Conservation (phyloP, 495 filamentous ascomycete species). For the Tuber borchii region DNA sequence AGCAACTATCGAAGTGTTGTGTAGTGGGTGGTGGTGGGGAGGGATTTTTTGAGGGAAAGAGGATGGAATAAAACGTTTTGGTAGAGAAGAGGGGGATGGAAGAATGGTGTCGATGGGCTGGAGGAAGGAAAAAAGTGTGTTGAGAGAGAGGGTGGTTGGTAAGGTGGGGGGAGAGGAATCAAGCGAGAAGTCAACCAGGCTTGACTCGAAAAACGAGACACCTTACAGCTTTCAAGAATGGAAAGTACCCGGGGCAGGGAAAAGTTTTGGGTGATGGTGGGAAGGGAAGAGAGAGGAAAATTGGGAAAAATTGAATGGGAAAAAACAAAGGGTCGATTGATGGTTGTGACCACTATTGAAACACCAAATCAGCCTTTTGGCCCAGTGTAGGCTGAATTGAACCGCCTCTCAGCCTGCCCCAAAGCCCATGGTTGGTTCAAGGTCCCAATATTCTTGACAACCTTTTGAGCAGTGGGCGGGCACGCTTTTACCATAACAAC, state of each 20-base stretch:
- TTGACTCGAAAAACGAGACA: conserved; percentile 1
- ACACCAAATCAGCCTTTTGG: neutral
- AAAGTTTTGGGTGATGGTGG: conserved; percentile 3
- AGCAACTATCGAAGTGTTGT: conserved; percentile 5
- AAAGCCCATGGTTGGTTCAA: neutral
- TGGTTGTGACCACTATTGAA: neutral
- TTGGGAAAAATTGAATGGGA: neutral
- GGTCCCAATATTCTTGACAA: neutral
- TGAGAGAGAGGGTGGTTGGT: conserved; percentile 17
- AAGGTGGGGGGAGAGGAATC: conserved; percentile 14
- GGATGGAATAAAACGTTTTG: conserved; percentile 6
- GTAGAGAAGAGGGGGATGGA: conserved; percentile 11
- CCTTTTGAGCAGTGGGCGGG: neutral
- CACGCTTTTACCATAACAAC: neutral
- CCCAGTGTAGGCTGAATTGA: neutral
- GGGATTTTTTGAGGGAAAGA: neutral
- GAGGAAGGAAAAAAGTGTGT: conserved; percentile 19
- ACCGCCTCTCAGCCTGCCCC: neutral
- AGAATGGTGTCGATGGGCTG: conserved; percentile 12
- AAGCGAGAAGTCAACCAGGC: neutral
- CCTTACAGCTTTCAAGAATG: neutral
- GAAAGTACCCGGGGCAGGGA: neutral
- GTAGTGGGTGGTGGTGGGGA: neutral
- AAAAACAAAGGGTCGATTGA: neutral
- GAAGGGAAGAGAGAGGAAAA: neutral